Base-by-base conservation (phyloP, 306 rosid genomes). In the Rosa multiflora region DNA sequence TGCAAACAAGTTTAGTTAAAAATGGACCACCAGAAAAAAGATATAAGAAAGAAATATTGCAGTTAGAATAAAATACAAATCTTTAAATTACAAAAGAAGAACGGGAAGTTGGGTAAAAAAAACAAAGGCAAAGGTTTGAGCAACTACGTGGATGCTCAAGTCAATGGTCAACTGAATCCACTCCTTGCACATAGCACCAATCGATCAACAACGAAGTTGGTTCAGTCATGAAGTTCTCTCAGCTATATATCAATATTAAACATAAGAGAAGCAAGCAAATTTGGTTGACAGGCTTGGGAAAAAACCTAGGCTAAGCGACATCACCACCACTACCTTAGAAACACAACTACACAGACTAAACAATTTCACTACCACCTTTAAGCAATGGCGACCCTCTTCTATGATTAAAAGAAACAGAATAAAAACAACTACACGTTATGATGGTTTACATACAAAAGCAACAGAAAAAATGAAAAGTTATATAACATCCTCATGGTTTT, bases 381-480 rank as follows among this genome's bases (percentile, higher is more conserved):
- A 17, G 11, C 15, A 17, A 63, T 43, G 20, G 20, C 32, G 47
- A 66, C 8, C 71, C 6, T 37, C 47, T 64, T 6, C 21, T 32
- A 20, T 64, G 4, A 32, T 35, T 3, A 64, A 64, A 32, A 13
- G 44, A 64, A 64, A 64, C 32, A 35, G n/a, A 64, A 37, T 0
- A 4, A 8, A 17, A 8, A 14, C 1, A 37, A 35, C 11, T 6
- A 37, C 49, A 10, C 2, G 43, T n/a, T 21, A 20, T 43, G 26
- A 69, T 69, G 49, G 32, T 69, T 69, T 69, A n/a, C 26, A 69
- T 69, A 43, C 73, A 69, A 1, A 59, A 63, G 37, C 15, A 21
- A 61, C 17, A 21, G 15, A 4, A 8, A 59, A 23, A 42, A 17
- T 39, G 1, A 42, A 68, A 9, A 58, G 12, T 6, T 13, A 20